Evolutionary conservation across 768 basidiomycete species (phyloP).

Genomic region (Pulveroboletus sp.): DNA sequence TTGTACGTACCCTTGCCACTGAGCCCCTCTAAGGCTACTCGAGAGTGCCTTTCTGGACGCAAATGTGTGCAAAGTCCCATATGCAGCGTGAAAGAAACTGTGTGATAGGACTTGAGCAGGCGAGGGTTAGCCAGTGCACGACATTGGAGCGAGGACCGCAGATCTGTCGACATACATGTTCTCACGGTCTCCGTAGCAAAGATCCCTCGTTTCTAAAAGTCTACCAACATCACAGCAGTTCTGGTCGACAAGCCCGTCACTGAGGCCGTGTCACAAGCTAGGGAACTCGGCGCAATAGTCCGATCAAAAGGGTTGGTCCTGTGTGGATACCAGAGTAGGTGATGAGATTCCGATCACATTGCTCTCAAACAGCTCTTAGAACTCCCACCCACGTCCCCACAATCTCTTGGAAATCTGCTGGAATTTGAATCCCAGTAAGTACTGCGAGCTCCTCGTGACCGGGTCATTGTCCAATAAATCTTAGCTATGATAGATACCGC

Average conservation of each 20-base stretch:
- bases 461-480: background rate
- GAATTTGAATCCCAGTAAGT: constrained; percentile 78
- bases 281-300: constrained; percentile 59
- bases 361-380: constrained; percentile 58
- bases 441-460: background rate
- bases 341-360: constrained; percentile 79
- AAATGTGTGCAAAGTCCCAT: too few relatives aligned
- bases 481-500: constrained; percentile 75
- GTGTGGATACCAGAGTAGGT: constrained; percentile 72
- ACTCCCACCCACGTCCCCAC: constrained; percentile 47
- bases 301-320: constrained; percentile 57
- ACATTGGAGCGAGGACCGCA: too few relatives aligned
- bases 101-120: too few relatives aligned
- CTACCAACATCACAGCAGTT: constrained; percentile 38
- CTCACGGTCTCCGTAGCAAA: too few relatives aligned
- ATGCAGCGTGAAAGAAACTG: too few relatives aligned
- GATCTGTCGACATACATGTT: too few relatives aligned
- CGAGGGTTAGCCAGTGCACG: too few relatives aligned
- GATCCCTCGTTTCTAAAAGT: background rate
- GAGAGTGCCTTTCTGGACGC: too few relatives aligned
- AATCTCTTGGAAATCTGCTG: constrained; percentile 57
- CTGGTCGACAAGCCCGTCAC: constrained; percentile 82
- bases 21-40: too few relatives aligned
- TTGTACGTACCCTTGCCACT: too few relatives aligned
- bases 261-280: constrained; percentile 55